These are phyloP conservation scores for Flaveria bidentis DNA, from an alignment of 129 eudicot genomes.

Conservation along the genomic window DNA sequence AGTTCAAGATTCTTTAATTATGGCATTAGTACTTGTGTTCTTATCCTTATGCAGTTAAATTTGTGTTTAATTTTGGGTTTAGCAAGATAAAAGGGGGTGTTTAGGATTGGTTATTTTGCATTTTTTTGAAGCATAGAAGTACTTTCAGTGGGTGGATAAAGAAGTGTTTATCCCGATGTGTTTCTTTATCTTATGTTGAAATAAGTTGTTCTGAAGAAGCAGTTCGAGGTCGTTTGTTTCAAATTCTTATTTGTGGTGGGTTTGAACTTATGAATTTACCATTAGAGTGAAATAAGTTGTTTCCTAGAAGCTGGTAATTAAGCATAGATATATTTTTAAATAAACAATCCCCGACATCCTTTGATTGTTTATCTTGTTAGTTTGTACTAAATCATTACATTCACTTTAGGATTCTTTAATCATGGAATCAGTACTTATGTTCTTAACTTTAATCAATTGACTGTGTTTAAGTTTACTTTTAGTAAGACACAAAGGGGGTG, in stretches of 20 bases:
- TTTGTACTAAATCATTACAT: too few relatives aligned
- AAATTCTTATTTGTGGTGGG: neutral
- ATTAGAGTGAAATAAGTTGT: too few relatives aligned
- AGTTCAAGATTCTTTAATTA: slow-evolving; percentile 17
- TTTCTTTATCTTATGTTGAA: neutral
- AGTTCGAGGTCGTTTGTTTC: neutral
- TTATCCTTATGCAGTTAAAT: neutral
- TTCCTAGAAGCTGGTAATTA: too few relatives aligned
- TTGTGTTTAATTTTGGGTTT: slow-evolving; percentile 7
- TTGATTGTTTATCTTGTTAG: too few relatives aligned
- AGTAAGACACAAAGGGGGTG: too few relatives aligned
- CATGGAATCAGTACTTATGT: too few relatives aligned
- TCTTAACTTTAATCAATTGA: too few relatives aligned
- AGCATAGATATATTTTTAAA: too few relatives aligned
- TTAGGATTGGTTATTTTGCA: neutral
- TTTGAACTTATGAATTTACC: too few relatives aligned
- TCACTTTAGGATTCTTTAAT: too few relatives aligned
- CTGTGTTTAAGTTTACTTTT: too few relatives aligned
- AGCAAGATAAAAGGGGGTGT: neutral
- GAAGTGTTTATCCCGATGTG: neutral
- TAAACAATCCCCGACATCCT: too few relatives aligned
- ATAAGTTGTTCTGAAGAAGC: neutral
- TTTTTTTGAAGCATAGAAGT: neutral
- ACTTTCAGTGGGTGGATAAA: neutral
- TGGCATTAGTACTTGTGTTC: neutral